A percentile compares a stretch with the other conserved stretches of the same genome.
Conservation (phyloP, 208 protist genomes). For the Trypanosoma theileri region DNA sequence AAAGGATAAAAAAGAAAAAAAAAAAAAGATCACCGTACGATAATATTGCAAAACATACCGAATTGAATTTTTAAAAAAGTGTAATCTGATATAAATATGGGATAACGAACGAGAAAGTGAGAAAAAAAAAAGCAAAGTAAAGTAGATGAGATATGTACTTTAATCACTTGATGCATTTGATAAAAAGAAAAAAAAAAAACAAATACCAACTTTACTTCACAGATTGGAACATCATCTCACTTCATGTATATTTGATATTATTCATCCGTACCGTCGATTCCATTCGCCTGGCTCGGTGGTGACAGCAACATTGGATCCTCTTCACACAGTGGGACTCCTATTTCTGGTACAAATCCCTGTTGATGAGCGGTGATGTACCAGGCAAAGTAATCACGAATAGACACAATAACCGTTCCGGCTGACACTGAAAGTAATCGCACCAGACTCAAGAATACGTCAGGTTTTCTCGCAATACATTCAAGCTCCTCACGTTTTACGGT, state of each 20-base stretch:
- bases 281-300: neutral
- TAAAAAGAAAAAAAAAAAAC: no score
- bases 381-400: slow-evolving; percentile 71
- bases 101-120: no score
- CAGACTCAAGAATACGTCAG: slow-evolving; percentile 65
- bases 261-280: neutral
- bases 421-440: slow-evolving; percentile 60
- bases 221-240: no score
- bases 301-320: no score
- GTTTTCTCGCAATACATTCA: slow-evolving; percentile 38
- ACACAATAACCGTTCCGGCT: slow-evolving; percentile 58
- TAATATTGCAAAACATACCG: neutral
- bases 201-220: no score
- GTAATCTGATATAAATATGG: neutral
- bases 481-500: slow-evolving; percentile 34
- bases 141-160: no score
- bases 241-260: neutral
- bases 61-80: neutral
- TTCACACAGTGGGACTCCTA: neutral
- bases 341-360: neutral
- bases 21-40: neutral
- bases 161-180: no score
- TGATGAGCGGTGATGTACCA: slow-evolving; percentile 67
- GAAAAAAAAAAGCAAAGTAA: neutral
- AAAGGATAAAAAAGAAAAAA: no score